Conservation (phyloP, 768 basidiomycete genomes). For the Boletus coccyginus region DNA sequence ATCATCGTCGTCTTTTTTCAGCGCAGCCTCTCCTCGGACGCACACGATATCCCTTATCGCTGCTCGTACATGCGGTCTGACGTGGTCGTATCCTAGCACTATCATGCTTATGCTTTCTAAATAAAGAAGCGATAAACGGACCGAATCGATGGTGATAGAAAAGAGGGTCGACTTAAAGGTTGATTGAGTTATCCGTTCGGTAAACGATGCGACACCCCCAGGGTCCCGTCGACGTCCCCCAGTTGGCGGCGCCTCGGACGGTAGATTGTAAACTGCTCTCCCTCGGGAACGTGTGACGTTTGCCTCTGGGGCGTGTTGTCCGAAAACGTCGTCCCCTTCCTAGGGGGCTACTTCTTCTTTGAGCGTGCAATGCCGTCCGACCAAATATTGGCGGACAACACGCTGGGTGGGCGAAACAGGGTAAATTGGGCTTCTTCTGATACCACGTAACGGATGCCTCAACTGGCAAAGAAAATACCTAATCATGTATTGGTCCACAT, state of each 20-base stretch:
- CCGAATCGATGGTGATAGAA: not conserved
- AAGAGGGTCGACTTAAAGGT: not conserved
- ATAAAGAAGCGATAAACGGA: not conserved
- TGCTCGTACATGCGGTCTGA: not conserved
- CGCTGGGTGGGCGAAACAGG: not conserved
- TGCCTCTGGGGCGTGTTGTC: not conserved
- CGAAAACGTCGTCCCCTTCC: not conserved
- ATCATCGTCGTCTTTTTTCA: not conserved
- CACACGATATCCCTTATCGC: slow-evolving; percentile 3
- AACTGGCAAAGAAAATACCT: not conserved
- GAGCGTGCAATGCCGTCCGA: not conserved
- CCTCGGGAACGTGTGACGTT: slow-evolving; percentile 6
- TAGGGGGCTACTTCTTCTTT: not conserved
- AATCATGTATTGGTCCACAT: not conserved
- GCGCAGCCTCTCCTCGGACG: not conserved
- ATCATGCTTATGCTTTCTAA: not conserved
- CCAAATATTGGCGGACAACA: not conserved
- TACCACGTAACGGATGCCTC: not conserved
- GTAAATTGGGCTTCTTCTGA: not conserved
- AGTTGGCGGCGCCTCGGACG: not conserved
- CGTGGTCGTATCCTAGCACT: not conserved
- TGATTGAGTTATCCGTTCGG: not conserved
- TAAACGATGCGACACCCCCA: not conserved
- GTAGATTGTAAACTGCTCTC: not conserved
- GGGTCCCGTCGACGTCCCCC: not conserved